Evolutionary conservation across 2,329 filamentous ascomycete genomes (phyloP).

Genomic region (Trichophyton mentagrophytes): DNA sequence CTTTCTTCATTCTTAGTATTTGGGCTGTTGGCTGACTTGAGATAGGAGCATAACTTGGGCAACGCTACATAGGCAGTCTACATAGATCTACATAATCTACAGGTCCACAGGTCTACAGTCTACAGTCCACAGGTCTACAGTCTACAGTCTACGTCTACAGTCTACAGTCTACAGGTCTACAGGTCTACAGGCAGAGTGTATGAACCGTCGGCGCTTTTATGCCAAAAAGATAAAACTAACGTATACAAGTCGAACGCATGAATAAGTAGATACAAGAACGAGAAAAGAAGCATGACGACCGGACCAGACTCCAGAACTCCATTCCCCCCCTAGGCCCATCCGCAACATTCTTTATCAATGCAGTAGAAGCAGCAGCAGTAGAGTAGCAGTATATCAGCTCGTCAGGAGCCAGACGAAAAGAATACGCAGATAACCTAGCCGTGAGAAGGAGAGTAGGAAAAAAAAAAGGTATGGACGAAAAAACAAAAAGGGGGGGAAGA

Average conservation of each 20-base stretch:
- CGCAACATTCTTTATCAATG: neutral
- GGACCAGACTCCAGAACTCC: neutral
- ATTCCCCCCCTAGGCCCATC: neutral
- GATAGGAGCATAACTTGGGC: slow-evolving; percentile 2
- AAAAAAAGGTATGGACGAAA: neutral
- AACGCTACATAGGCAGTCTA: neutral
- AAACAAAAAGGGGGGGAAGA: neutral
- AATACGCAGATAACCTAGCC: neutral
- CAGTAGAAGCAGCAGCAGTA: neutral
- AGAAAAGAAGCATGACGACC: neutral
- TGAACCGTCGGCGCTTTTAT: neutral
- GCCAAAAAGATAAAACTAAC: neutral
- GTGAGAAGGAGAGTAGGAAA: neutral
- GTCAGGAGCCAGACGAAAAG: neutral
- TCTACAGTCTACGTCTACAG: no score
- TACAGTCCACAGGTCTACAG: no score
- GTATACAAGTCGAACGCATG: neutral
- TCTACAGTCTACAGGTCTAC: no score
- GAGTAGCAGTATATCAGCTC: neutral
- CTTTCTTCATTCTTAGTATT: neutral
- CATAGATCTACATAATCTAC: no score
- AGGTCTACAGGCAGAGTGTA: neutral
- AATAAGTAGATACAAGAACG: neutral
- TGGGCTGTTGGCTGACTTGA: neutral
- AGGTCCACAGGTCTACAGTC: no score